Evolutionary conservation across 331 rosid genomes (phyloP), one percentile per base, ranked within the genome.

Genomic region (Pyrus hybrid): DNA sequence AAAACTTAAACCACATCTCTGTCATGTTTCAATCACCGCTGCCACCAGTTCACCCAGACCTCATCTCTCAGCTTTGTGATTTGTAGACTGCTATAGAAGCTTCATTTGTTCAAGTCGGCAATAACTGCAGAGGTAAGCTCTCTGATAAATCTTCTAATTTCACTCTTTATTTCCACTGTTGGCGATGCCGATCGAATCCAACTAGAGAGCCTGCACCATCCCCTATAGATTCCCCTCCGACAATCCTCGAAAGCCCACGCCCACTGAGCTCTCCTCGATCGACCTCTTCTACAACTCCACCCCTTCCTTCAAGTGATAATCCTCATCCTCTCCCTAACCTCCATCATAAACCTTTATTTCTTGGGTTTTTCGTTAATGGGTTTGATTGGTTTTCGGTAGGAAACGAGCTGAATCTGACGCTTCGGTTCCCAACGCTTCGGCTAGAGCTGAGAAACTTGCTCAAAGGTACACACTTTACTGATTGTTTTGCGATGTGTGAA

Each of bases 211-310:
- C 8, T 84, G 91, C 79, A 90, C 97, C 57, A 91, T 94, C 79
- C 98, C 98, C 20, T 94, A 87, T 70, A 73, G 98, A 5, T 88
- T 94, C 75, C 95, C 95, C 29, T 88, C 98, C 70, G 96, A 94
- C 67, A 88, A 93, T 71, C 97, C 97, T 2, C 95, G 87, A 80
- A 94, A 88, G 26, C 84, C 97, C 23, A 94, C 98, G 53, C 98
- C 90, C 1, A 83, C 86, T 14, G 98, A 91, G 87, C 66, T 91
- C 16, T 75, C 89, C 6, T 94, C 97, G 97, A 88, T 94, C 81
- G 83, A 90, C 82, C 90, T 94, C 82, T 90, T 94, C 86, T n/a
- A n/a, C 80, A 86, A 87, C 77, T 80, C 92, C 56, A 84, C 90
- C 57, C 91, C 96, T 33, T 94, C 98, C 72, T 90, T 90, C 98